A percentile compares a stretch with the other conserved stretches of the same genome.
These are phyloP conservation scores for Murraya koenigii DNA, from an alignment of 345 rosid genomes.

Conservation along the genomic window DNA sequence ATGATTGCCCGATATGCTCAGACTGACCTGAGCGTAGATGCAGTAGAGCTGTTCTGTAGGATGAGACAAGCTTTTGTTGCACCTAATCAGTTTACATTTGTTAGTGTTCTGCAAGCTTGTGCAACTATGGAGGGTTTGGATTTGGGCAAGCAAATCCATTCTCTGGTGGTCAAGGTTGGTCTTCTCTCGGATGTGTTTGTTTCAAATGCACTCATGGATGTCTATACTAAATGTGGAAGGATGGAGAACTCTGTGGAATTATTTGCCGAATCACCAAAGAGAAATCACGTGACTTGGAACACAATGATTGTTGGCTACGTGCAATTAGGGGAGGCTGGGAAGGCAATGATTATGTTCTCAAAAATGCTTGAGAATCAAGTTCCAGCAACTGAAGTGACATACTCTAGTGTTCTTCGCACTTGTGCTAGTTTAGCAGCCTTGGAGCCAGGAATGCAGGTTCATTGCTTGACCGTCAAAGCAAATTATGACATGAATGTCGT, in stretches of 20 bases:
- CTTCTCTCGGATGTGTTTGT: slow-evolving; percentile 53
- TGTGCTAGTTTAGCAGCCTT: slow-evolving; percentile 77
- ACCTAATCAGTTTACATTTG: slow-evolving; percentile 75
- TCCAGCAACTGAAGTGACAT: slow-evolving; percentile 73
- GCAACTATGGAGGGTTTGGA: slow-evolving; percentile 42
- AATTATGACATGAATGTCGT: slow-evolving; percentile 44
- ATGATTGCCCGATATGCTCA: slow-evolving; percentile 82
- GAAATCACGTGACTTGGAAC: slow-evolving; percentile 79
- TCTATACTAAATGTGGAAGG: slow-evolving; percentile 71
- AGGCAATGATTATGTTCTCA: slow-evolving; percentile 62
- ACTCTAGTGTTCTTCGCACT: slow-evolving; percentile 68
- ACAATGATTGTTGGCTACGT: slow-evolving; percentile 76
- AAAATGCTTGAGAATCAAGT: slow-evolving; percentile 51
- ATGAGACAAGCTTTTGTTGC: slow-evolving; percentile 60
- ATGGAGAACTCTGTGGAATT: slow-evolving; percentile 57
- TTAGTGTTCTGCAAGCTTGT: slow-evolving; percentile 75
- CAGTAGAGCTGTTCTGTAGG: slow-evolving; percentile 53
- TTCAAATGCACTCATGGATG: slow-evolving; percentile 77
- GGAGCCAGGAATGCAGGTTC: slow-evolving; percentile 72
- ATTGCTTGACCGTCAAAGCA: slow-evolving; percentile 56
- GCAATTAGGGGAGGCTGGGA: slow-evolving; percentile 46
- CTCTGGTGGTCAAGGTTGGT: slow-evolving; percentile 55
- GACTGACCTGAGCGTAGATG: slow-evolving; percentile 45
- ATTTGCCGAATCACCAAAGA: slow-evolving; percentile 43
- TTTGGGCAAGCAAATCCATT: slow-evolving; percentile 69